These are phyloP conservation scores for Globomyces sp. DNA, from an alignment of 371 early-diverging fungal species.

Conservation along the genomic window DNA sequence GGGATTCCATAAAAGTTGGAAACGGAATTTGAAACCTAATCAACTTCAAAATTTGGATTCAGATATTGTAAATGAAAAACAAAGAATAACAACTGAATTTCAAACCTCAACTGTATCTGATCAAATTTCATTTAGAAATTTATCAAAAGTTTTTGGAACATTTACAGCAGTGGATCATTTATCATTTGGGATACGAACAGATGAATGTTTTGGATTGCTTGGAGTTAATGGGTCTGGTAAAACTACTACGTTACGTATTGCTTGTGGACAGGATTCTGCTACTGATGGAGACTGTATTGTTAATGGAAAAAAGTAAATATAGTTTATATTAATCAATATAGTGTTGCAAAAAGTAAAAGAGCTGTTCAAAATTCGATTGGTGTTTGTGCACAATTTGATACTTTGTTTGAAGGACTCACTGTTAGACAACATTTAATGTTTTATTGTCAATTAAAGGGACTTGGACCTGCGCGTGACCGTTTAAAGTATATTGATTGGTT, in stretches of 20 bases:
- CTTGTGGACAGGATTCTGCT: conserved; percentile 62
- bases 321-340: no score
- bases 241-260: conserved; percentile 55
- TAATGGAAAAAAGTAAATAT: conserved; percentile 56
- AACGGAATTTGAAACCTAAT: no score
- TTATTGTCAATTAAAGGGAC: not conserved
- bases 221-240: conserved; percentile 25
- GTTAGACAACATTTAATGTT: not conserved
- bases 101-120: not conserved
- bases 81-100: not conserved
- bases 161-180: not conserved
- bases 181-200: not conserved
- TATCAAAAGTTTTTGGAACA: not conserved
- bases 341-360: conserved; percentile 1
- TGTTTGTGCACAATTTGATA: conserved; percentile 7
- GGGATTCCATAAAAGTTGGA: no score
- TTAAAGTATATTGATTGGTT: not conserved
- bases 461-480: not conserved
- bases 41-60: no score
- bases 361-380: not conserved
- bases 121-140: no score
- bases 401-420: not conserved
- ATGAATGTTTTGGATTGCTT: conserved; percentile 17
- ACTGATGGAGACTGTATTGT: conserved; percentile 60
- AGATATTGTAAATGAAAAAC: not conserved